Base-by-base conservation (phyloP, 1,284 basidiomycete genomes). In the Pseudomicrostroma phylloplanum region DNA sequence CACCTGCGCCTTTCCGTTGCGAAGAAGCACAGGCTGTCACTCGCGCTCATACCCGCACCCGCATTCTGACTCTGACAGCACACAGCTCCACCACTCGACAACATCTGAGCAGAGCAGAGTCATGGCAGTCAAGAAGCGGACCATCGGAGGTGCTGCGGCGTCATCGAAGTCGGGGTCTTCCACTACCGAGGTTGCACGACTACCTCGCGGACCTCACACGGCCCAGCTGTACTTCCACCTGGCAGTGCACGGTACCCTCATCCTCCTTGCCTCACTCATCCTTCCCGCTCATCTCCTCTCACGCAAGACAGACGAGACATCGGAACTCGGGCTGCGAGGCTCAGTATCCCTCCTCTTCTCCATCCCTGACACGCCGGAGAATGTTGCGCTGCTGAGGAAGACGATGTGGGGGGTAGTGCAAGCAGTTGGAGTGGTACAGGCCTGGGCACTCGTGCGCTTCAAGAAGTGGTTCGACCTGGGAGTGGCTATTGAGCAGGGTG, bases 381-480 rank as follows among this genome's bases (percentile, higher is more conserved):
- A 21, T 25, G 25, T 26, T 19, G 51, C 51, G 21, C n/a, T 23
- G 17, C 51, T 54, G 21, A 13, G n/a, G 51, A 17, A 25, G 17
- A 21, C 26, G 17, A 21, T 23, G 25, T 54, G 51, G 51, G 51
- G 51, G 21, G 25, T 25, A 19, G n/a, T 54, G 25, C 51, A 54
- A 25, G 51, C 51, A 19, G n/a, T 54, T 8, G 21, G 13, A 54
- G 21, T 54, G 8, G 26, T 25, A 15, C 51, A 54, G 25, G 51
- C 51, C 6, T 54, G 51, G 51, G 51, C 51, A 13, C 25, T 21
- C 51, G 26, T 54, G 21, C n/a, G 51, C 3, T 26, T 54, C 25
- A 21, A 54, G 25, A 54, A 25, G 25, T 54, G 51, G 51, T 54
- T 23, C 51, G 17, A 54, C 15, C 51, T 54, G 21, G 51, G 51